Conservation (phyloP, 202 grass and related monocot genomes). For the Zoysia matrella region DNA sequence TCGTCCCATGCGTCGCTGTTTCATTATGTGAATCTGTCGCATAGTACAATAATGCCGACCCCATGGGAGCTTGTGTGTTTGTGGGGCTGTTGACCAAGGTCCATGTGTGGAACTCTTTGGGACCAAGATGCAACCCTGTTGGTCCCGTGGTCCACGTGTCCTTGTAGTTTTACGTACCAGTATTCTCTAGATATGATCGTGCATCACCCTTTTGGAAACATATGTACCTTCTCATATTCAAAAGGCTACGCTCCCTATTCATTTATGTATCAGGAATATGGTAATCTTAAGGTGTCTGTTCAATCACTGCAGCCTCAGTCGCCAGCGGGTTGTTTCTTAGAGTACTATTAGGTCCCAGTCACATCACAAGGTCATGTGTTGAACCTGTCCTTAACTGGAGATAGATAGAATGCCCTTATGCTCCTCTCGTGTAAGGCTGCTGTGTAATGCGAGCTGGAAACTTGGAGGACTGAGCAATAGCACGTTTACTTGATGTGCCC, state of each 20-base stretch:
- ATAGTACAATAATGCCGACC: conserved; percentile 58
- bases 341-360: conserved; percentile 23
- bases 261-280: background rate
- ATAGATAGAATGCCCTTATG: background rate
- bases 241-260: background rate
- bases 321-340: conserved; percentile 19
- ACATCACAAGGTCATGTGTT: conserved; percentile 22
- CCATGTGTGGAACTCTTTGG: conserved; percentile 34
- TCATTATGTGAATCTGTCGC: conserved; percentile 37
- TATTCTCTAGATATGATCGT: background rate
- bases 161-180: background rate
- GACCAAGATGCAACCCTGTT: conserved; percentile 6
- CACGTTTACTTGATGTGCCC: conserved; percentile 16
- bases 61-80: conserved; percentile 39
- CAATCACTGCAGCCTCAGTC: background rate
- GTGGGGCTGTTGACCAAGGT: conserved; percentile 49
- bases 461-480: background rate
- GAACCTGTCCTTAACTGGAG: background rate
- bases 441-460: conserved; percentile 11
- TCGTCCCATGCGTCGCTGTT: conserved; percentile 34
- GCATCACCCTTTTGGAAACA: background rate
- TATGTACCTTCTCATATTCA: background rate
- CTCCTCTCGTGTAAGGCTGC: background rate
- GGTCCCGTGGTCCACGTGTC: background rate
- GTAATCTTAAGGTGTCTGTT: background rate